Evolutionary conservation across 2,329 filamentous ascomycete genomes (phyloP).

Genomic region (Diaporthe sp.): DNA sequence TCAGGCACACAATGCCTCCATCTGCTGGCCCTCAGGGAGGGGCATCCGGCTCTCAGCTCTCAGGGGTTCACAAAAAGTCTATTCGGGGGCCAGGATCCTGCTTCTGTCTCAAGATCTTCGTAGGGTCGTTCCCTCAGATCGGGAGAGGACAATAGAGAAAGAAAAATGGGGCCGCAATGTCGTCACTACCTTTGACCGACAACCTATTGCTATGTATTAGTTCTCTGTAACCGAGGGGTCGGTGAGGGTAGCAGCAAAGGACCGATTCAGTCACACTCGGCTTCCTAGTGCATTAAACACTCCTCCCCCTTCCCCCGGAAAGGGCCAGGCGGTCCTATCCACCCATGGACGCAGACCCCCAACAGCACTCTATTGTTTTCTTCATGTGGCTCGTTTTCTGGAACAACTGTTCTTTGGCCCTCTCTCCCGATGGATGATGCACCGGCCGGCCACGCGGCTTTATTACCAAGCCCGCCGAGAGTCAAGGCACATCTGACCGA

Average conservation of each 20-base stretch:
- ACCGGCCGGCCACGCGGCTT: constrained; percentile 28
- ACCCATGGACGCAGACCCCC: constrained; percentile 11
- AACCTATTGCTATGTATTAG: neutral
- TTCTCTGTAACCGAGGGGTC: constrained; percentile 7
- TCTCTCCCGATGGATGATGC: neutral
- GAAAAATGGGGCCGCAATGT: neutral
- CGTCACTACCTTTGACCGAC: constrained; percentile 1
- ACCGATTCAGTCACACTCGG: constrained; percentile 9
- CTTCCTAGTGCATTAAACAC: constrained; percentile 13
- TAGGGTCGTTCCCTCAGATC: neutral
- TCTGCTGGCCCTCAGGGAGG: neutral
- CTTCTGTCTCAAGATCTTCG: constrained; percentile 2
- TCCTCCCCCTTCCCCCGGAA: neutral
- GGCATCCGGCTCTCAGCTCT: neutral
- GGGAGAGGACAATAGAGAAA: neutral
- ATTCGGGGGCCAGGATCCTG: constrained; percentile 12
- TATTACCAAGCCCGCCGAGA: constrained; percentile 26
- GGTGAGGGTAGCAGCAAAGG: constrained; percentile 14
- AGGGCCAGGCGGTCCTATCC: neutral
- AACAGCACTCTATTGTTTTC: neutral
- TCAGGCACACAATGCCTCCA: constrained; percentile 12
- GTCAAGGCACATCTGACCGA: constrained; percentile 14
- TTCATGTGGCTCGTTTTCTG: neutral
- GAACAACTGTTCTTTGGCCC: neutral
- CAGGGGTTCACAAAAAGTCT: constrained; percentile 5